Conservation (phyloP, 495 filamentous ascomycete species). For the Trichocladium uniseriatum region DNA sequence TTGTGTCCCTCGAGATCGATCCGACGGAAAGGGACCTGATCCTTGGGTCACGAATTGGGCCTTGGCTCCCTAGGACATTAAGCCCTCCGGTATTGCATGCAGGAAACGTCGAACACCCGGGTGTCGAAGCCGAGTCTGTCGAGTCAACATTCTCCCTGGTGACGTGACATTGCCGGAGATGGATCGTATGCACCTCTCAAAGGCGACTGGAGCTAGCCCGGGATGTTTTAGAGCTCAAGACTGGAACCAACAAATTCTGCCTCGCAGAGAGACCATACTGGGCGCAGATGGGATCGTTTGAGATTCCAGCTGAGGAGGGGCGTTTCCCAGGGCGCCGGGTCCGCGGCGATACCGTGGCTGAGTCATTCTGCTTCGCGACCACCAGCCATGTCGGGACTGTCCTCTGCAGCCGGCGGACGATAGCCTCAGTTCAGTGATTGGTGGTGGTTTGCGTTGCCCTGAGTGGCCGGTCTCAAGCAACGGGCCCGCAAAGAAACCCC, state of each 20-base stretch:
- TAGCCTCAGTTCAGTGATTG: conserved; percentile 18
- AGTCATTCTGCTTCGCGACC: conserved; percentile 4
- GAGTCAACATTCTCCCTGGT: neutral
- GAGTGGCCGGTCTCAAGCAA: conserved; percentile 9
- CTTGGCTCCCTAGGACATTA: conserved; percentile 10
- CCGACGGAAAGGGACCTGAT: conserved; percentile 6
- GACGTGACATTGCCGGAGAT: conserved; percentile 9
- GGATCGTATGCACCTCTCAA: conserved; percentile 4
- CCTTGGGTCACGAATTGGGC: conserved; percentile 19
- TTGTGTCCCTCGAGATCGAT: conserved; percentile 19
- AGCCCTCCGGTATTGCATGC: conserved; percentile 9
- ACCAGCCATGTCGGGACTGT: conserved; percentile 11
- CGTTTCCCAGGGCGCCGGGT: conserved; percentile 10
- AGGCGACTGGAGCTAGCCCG: neutral
- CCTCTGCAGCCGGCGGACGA: neutral
- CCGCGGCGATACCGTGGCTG: conserved; percentile 15
- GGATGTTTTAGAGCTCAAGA: neutral
- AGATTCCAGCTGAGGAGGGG: conserved; percentile 2
- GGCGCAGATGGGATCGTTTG: conserved; percentile 8
- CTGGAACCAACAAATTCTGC: conserved; percentile 7
- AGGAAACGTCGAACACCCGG: conserved; percentile 14
- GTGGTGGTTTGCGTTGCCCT: conserved; percentile 2
- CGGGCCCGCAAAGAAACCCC: conserved; percentile 6
- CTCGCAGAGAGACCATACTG: neutral
- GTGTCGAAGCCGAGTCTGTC: conserved; percentile 2